A percentile compares a stretch with the other conserved stretches of the same genome.
phyloP scores from a whole-genome alignment of 2,329 filamentous ascomycete species.

The Bisporella sp. region DNA sequence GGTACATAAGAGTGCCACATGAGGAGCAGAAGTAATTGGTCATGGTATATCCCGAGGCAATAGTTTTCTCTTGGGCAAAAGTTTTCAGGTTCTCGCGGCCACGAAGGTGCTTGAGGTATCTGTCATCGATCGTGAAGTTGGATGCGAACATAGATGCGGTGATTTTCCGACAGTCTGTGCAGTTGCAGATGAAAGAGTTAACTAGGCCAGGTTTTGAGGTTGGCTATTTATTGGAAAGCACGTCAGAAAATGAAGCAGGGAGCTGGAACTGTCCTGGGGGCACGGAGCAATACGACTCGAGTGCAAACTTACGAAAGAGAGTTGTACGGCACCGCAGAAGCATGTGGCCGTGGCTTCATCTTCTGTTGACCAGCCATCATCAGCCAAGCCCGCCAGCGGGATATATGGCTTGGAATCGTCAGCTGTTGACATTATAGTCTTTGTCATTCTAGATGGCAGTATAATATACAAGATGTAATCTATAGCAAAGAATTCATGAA shows the following conservation, averaged over 20 bases:
- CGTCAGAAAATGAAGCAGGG: too few relatives aligned
- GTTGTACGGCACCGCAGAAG: conserved; percentile 49
- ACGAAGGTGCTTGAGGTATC: conserved; percentile 39
- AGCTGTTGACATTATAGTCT: conserved; percentile 2
- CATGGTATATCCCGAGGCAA: conserved; percentile 43
- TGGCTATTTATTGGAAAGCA: conserved; percentile 30
- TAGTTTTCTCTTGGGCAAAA: conserved; percentile 40
- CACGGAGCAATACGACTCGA: not conserved
- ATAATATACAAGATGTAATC: too few relatives aligned
- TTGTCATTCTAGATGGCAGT: not conserved
- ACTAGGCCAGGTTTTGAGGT: conserved; percentile 38
- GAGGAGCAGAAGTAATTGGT: conserved; percentile 53
- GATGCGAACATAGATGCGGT: conserved; percentile 56
- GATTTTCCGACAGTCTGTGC: conserved; percentile 54
- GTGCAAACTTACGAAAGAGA: conserved; percentile 39
- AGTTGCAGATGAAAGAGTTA: conserved; percentile 51
- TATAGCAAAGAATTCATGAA: too few relatives aligned
- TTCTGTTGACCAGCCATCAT: conserved; percentile 38
- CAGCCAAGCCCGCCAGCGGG: conserved; percentile 30
- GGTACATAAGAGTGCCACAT: conserved; percentile 56
- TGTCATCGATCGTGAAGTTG: conserved; percentile 45
- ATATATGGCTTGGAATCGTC: conserved; percentile 29
- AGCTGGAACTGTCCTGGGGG: too few relatives aligned
- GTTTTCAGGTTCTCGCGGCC: conserved; percentile 42
- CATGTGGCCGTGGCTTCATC: conserved; percentile 49